Evolutionary conservation across 768 basidiomycete species (phyloP), one percentile per base, ranked within the genome.

Genomic region (Phlebiopsis gigantea): DNA sequence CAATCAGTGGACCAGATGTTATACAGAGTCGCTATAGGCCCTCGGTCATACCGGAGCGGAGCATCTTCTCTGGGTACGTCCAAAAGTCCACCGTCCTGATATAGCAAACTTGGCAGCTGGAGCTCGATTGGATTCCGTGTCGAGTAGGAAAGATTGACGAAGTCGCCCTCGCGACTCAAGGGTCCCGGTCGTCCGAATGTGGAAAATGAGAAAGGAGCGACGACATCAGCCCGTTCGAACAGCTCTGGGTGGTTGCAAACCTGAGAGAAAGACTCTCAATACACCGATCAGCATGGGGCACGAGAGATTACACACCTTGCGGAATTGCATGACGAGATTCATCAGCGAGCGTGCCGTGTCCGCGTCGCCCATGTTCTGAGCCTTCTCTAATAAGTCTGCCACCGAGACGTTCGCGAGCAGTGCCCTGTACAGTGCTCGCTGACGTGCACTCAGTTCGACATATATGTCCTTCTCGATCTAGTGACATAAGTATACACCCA

Each of bases 301-400:
- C 29, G 12, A 42, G 43, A 48, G 14, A 29, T 2, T 29, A 56
- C 72, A 25, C 54, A 90, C 93, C 79, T 99, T 99, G 63, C 97
- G 87, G 79, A 98, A 98, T 70, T 99, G 97, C 97, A 99, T 99
- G 60, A 99, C 97, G 58, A 99, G 80, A 71, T 98, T 99, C 96
- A 98, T 98, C 58, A 99, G 75, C 6, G 93, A 92, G 53, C 93
- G 86, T 51, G 94, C 93, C 28, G 91, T 92, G 62, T 94, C 91
- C 5, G 84, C 90, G 64, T 96, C 93, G 15, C 93, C 90, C 58
- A 93, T 84, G 62, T 90, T 90, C 3, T 91, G 86, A 9, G 97
- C 95, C 70, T 97, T 95, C 63, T 89, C 89, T 48, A 99, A 77
- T 31, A 99, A 82, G 68, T 98, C 97, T 15, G 92, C 84, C 52